phyloP scores from a whole-genome alignment of 75 land plant species.

The Cryptomeria japonica region DNA sequence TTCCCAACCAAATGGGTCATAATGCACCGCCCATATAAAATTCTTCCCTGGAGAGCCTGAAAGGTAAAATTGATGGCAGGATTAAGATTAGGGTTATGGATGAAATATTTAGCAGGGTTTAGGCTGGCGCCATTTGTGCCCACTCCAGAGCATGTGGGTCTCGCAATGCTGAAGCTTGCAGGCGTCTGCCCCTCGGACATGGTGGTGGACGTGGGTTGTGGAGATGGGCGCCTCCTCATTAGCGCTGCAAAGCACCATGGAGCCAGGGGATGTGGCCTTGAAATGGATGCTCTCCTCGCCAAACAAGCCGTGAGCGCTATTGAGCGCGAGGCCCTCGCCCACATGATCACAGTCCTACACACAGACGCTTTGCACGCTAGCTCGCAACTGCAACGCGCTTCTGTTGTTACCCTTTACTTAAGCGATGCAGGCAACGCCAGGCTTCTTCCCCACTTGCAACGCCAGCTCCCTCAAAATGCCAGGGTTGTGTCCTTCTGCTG shows the following conservation, averaged over 20 bases:
- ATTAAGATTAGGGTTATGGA: conserved; percentile 36
- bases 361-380: conserved; percentile 30
- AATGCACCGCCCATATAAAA: too few species aligned
- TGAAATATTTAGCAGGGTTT: conserved; percentile 28
- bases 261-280: conserved; percentile 42
- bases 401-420: conserved; percentile 36
- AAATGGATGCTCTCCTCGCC: conserved; percentile 33
- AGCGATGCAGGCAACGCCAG: conserved; percentile 34
- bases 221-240: conserved; percentile 41
- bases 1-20: too few species aligned
- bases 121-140: conserved; percentile 41
- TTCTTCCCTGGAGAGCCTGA: not conserved
- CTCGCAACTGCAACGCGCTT: conserved; percentile 15
- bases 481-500: conserved; percentile 50
- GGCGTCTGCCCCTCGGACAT: conserved; percentile 17
- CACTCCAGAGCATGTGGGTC: conserved; percentile 35
- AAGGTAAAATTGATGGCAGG: not conserved
- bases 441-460: conserved; percentile 30
- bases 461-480: conserved; percentile 24
- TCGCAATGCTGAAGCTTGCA: conserved; percentile 33
- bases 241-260: conserved; percentile 39
- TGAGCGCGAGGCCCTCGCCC: conserved; percentile 19
- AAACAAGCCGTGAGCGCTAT: conserved; percentile 30
- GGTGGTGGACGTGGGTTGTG: conserved; percentile 35
- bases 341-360: conserved; percentile 37